phyloP scores from a whole-genome alignment of 805 yeast species.

The Cyberlindnera subsufficiens region DNA sequence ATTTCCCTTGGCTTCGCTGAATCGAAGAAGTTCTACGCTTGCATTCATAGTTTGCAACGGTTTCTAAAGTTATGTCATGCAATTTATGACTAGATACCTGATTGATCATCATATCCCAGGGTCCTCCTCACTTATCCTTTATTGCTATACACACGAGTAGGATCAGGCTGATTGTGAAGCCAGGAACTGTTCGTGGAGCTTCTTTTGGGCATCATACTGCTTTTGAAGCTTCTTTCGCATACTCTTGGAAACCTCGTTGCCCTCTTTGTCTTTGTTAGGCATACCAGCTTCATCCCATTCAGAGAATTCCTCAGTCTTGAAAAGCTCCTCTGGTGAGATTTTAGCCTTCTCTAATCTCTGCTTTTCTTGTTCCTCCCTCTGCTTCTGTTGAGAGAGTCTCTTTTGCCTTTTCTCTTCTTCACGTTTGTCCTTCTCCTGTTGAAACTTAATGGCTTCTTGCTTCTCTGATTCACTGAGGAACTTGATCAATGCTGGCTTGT shows the following conservation, averaged over 20 bases:
- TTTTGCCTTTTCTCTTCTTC: constrained; percentile 54
- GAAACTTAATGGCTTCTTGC: constrained; percentile 49
- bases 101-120: too few species aligned
- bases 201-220: constrained; percentile 73
- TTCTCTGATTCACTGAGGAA: constrained; percentile 68
- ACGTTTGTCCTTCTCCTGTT: constrained; percentile 48
- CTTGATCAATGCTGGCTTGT: constrained; percentile 76
- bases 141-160: too few species aligned
- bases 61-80: too few species aligned
- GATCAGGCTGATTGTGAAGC: background rate
- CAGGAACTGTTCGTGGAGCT: constrained; percentile 65
- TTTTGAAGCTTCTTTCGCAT: constrained; percentile 77
- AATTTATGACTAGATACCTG: too few species aligned
- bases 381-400: constrained; percentile 48
- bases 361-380: constrained; percentile 55
- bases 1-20: too few species aligned
- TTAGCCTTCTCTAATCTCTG: constrained; percentile 65
- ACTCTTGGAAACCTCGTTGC: constrained; percentile 83
- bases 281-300: constrained; percentile 85
- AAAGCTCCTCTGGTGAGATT: constrained; percentile 66
- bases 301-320: constrained; percentile 53
- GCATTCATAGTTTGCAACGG: too few species aligned
- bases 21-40: too few species aligned
- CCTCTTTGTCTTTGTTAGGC: constrained; percentile 70
- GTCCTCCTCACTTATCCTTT: too few species aligned